Evolutionary conservation across 495 filamentous ascomycete species (phyloP).

Genomic region (Penicillium flavigenum): DNA sequence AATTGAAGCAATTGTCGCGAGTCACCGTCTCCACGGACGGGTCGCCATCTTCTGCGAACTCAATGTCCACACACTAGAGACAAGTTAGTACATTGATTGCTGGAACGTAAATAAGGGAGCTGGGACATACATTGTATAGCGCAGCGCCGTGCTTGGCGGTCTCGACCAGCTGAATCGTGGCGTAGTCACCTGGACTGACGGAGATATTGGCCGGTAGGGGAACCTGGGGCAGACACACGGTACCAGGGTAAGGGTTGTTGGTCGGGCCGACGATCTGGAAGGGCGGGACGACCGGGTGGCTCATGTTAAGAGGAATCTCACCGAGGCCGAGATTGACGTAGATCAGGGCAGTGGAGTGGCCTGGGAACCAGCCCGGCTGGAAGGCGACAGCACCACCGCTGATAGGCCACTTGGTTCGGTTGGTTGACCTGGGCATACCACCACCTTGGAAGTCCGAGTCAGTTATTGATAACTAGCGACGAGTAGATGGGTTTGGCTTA

Average conservation of each 20-base stretch:
- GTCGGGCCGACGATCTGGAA: constrained; percentile 85
- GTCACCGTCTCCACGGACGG: constrained; percentile 63
- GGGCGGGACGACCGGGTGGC: constrained; percentile 73
- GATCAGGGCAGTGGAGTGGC: constrained; percentile 79
- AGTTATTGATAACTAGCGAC: constrained; percentile 1
- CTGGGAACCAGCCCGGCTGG: constrained; percentile 94
- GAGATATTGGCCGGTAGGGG: constrained; percentile 73
- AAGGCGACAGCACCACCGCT: constrained; percentile 80
- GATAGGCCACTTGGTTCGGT: constrained; percentile 90
- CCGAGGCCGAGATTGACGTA: constrained; percentile 95
- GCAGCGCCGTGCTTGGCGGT: constrained; percentile 84
- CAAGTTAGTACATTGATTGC: constrained; percentile 17
- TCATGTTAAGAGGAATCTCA: constrained; percentile 82
- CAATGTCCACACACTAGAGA: constrained; percentile 83
- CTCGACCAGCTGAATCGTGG: constrained; percentile 94
- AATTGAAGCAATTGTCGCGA: constrained; percentile 81
- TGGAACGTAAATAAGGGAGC: background rate
- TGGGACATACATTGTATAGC: constrained; percentile 77
- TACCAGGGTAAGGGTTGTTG: constrained; percentile 79
- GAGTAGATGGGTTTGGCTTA: constrained; percentile 43
- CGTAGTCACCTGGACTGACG: constrained; percentile 79
- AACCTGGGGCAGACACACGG: constrained; percentile 86
- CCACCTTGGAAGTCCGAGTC: constrained; percentile 60
- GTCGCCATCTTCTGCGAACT: constrained; percentile 73
- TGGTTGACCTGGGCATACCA: constrained; percentile 72